Evolutionary conservation across 441 rosid species (phyloP).

Genomic region (Rhodomyrtus psidioides): DNA sequence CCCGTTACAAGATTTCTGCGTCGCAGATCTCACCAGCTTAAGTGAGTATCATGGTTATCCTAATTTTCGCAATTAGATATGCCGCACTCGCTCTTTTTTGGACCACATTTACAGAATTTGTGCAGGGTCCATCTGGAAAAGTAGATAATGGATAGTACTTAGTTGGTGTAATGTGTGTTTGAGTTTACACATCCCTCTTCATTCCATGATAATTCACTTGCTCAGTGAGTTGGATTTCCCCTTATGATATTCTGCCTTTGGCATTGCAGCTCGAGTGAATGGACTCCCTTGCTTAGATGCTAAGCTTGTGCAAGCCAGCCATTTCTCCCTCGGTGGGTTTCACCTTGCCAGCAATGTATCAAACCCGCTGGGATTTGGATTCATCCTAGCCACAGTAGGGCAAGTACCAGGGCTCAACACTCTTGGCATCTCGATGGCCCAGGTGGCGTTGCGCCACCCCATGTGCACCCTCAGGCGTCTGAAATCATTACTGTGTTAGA

Average conservation of each 20-base stretch:
- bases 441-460: not conserved
- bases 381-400: not conserved
- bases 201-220: too few species aligned
- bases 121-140: not conserved
- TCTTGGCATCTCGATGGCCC: not conserved
- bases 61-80: not conserved
- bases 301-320: not conserved
- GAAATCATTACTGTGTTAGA: not conserved
- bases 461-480: not conserved
- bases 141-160: not conserved
- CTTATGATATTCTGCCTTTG: not conserved
- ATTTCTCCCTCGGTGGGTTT: not conserved
- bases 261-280: not conserved
- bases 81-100: not conserved
- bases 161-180: too few species aligned
- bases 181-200: not conserved
- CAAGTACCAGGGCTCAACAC: not conserved
- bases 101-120: not conserved
- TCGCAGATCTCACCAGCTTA: conserved; percentile 1
- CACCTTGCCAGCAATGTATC: not conserved
- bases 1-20: conserved; percentile 20
- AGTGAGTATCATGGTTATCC: not conserved
- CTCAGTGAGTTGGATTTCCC: not conserved
- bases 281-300: not conserved
- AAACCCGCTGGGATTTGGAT: not conserved